A percentile compares a stretch with the other conserved stretches of the same genome.
phyloP scores from a whole-genome alignment of 257 asterid genomes.

The Jasminum sambac region DNA sequence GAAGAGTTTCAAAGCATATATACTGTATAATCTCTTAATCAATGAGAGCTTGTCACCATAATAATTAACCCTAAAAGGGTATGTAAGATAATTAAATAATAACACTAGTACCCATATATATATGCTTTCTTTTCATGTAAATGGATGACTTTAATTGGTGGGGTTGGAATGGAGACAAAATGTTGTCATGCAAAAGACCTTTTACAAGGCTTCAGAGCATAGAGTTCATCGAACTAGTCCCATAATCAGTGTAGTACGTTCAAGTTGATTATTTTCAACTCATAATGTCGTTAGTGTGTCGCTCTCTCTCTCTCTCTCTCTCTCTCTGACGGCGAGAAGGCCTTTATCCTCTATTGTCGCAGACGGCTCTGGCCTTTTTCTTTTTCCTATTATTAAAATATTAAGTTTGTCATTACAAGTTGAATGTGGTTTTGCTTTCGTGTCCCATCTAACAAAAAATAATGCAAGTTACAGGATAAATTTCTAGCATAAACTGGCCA shows the following conservation, averaged over 20 bases:
- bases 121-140: conserved; percentile 1
- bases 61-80: not conserved
- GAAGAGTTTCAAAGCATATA: not conserved
- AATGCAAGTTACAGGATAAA: no score
- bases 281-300: conserved; percentile 35
- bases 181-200: conserved; percentile 40
- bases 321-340: not conserved
- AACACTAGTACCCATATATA: not conserved
- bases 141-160: conserved; percentile 1
- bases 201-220: not conserved
- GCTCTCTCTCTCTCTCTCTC: not conserved
- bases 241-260: conserved; percentile 24
- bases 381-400: not conserved
- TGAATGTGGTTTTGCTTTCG: conserved; percentile 5
- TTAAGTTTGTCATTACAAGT: not conserved
- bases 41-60: not conserved
- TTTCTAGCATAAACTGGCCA: no score
- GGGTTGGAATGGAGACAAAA: conserved; percentile 33
- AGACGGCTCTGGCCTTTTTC: not conserved
- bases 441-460: not conserved
- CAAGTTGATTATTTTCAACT: not conserved
- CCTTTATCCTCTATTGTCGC: conserved; percentile 1
- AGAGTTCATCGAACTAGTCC: conserved; percentile 11
- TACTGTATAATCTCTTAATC: no score
- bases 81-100: not conserved